These are phyloP conservation scores for Penicillium crustosum DNA, from an alignment of 2,329 filamentous ascomycete species.

Conservation along the genomic window DNA sequence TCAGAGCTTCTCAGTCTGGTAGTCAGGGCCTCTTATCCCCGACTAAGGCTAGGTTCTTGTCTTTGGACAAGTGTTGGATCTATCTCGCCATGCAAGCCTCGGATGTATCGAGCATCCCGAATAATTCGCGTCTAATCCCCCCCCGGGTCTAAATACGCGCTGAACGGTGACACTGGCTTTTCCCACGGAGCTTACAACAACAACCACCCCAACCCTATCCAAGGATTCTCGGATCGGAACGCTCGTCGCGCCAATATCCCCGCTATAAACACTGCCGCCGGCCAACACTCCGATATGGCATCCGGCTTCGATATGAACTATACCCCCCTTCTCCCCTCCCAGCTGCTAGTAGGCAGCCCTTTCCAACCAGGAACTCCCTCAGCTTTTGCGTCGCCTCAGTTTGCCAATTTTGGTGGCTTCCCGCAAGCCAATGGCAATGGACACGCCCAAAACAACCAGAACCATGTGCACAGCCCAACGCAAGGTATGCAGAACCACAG, in stretches of 20 bases:
- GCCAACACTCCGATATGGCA: conserved; percentile 68
- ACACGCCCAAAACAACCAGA: conserved; percentile 57
- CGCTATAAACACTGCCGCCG: conserved; percentile 79
- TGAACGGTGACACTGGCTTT: conserved; percentile 72
- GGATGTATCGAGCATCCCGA: conserved; percentile 63
- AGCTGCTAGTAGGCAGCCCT: conserved; percentile 89
- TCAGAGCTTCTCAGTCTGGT: conserved; percentile 8
- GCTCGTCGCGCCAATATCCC: conserved; percentile 81
- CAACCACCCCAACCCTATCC: conserved; percentile 64
- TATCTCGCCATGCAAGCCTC: conserved; percentile 82
- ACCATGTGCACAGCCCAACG: conserved; percentile 69
- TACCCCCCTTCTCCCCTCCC: conserved; percentile 89
- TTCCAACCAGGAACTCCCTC: conserved; percentile 94
- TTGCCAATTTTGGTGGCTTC: conserved; percentile 79
- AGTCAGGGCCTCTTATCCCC: conserved; percentile 8
- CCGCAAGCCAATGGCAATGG: conserved; percentile 58
- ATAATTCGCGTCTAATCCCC: conserved; percentile 63
- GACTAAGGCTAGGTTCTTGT: conserved; percentile 12
- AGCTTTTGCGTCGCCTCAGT: conserved; percentile 86
- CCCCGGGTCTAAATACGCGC: conserved; percentile 72
- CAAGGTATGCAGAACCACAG: conserved; percentile 70
- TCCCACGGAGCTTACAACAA: conserved; percentile 90
- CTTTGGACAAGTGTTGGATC: conserved; percentile 17
- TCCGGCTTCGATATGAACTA: conserved; percentile 98
- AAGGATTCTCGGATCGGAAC: conserved; percentile 83